Evolutionary conservation across 1,139 yeast species (phyloP), one percentile per base, ranked within the genome.

Genomic region (Yamadazyma friedrichii): DNA sequence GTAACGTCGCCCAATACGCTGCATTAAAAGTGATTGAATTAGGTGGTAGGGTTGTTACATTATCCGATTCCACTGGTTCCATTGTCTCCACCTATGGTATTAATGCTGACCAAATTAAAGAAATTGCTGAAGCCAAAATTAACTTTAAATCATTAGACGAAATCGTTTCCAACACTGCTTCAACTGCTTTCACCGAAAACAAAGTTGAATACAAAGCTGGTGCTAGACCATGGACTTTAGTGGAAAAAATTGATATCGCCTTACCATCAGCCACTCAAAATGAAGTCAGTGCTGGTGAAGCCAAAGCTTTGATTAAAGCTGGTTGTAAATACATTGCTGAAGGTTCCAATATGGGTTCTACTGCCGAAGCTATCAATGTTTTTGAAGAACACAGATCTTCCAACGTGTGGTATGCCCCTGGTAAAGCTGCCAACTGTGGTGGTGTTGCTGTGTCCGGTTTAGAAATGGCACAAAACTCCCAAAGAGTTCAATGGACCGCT

Each of bases 301-400:
- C 98, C 52, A 82, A 85, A 76, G 89, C 91, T 58, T 82, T 93
- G 63, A 83, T 91, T 54, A 91, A 86, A 56, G 85, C 93, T 54
- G 98, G 98, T 61, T 83, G 86, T 70, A 86, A 85, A 74, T 91
- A 69, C 76, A 82, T 93, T 62, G 98, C 98, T 58, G 98, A 93
- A 79, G 98, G 98, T 65, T 93, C 98, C 62, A 93, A 93, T 76
- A 93, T 93, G 98, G 98, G 98, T 64, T 91, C 96, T 55, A 91
- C 97, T 56, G 85, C 85, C 70, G 98, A 91, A 68, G 98, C 98
- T 56, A 88, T 93, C 57, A 89, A 84, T 53, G 89, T 87, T 48
- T 91, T 91, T 56, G 98, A 93, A 80, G 85, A 85, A 58, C 82
- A 80, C 70, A 86, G 97, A 77, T 57, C 75, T 53, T 65, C 78